Evolutionary conservation across 139 green algal species (phyloP).

Genomic region (Chlorella sp.): DNA sequence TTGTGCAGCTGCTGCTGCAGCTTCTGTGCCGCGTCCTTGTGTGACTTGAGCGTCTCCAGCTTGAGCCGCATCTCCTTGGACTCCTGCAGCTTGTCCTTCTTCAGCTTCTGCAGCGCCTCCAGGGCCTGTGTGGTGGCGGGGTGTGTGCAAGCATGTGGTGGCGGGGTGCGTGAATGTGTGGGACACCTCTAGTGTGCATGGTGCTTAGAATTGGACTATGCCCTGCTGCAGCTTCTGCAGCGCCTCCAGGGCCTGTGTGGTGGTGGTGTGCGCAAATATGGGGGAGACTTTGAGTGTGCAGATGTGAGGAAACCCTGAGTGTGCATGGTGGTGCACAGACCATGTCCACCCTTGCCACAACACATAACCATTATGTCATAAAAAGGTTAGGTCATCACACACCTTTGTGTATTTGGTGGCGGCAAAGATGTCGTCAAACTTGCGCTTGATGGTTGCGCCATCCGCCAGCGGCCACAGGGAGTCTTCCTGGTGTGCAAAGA

Average conservation of each 20-base stretch:
- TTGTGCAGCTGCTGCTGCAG: conserved; percentile 14
- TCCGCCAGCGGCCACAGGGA: conserved; percentile 95
- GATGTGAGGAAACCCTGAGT: no score
- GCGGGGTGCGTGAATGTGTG: neutral
- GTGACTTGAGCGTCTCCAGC: conserved; percentile 62
- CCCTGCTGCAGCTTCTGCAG: neutral
- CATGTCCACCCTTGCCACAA: neutral
- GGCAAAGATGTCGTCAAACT: conserved; percentile 98
- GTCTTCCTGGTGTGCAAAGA: conserved; percentile 99
- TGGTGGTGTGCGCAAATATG: neutral
- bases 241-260: neutral
- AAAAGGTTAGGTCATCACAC: neutral
- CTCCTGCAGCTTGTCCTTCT: no score
- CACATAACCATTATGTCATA: neutral
- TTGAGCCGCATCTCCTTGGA: conserved; percentile 58
- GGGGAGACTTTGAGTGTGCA: no score
- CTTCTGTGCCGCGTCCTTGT: conserved; percentile 14
- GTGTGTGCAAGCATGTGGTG: neutral
- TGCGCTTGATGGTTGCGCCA: conserved; percentile 82
- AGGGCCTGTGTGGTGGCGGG: conserved; percentile 35
- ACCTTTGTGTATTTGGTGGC: conserved; percentile 92
- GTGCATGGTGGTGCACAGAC: neutral
- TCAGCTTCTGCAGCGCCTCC: no score
- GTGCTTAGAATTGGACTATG: conserved; percentile 38
- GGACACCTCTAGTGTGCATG: conserved; percentile 44